phyloP scores from a whole-genome alignment of 148 eudicot genomes.

The Camellia lanceoleosa region DNA sequence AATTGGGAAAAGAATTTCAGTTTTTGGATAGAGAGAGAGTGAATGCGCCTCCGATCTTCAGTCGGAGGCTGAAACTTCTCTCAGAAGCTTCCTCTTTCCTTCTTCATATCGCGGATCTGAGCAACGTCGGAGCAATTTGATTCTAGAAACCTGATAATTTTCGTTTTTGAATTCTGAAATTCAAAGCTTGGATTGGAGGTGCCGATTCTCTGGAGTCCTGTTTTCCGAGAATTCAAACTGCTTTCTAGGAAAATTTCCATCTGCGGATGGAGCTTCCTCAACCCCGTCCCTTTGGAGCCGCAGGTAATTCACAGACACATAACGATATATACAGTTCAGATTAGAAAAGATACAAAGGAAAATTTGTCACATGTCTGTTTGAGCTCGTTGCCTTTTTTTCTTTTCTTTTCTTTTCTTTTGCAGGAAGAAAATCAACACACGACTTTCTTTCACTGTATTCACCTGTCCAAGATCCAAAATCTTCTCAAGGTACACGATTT shows the following conservation, averaged over 20 bases:
- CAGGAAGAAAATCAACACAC: conserved; percentile 79
- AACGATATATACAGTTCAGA: not conserved
- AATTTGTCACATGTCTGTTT: not conserved
- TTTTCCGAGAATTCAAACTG: not conserved
- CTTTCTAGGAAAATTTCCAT: not conserved
- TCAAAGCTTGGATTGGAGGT: not conserved
- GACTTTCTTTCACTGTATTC: conserved; percentile 86
- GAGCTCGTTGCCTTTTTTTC: not conserved
- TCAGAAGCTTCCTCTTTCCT: conserved; percentile 11
- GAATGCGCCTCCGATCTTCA: conserved; percentile 28
- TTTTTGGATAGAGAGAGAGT: conserved; percentile 10
- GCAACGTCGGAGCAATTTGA: not conserved
- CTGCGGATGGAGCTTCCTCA: conserved; percentile 76
- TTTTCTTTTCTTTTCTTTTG: not conserved
- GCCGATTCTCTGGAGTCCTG: conserved; percentile 13
- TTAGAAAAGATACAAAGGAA: not conserved
- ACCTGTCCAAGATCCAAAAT: conserved; percentile 78
- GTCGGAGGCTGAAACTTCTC: conserved; percentile 16
- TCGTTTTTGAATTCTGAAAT: not conserved
- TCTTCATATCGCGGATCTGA: conserved; percentile 24
- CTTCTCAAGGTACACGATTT: conserved; percentile 52
- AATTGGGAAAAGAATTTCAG: not conserved
- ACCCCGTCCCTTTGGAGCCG: conserved; percentile 60
- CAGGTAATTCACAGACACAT: conserved; percentile 39
- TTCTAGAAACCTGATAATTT: not conserved